Base-by-base conservation (phyloP, 2,329 filamentous ascomycete genomes). In the Talaromyces funiculosus region DNA sequence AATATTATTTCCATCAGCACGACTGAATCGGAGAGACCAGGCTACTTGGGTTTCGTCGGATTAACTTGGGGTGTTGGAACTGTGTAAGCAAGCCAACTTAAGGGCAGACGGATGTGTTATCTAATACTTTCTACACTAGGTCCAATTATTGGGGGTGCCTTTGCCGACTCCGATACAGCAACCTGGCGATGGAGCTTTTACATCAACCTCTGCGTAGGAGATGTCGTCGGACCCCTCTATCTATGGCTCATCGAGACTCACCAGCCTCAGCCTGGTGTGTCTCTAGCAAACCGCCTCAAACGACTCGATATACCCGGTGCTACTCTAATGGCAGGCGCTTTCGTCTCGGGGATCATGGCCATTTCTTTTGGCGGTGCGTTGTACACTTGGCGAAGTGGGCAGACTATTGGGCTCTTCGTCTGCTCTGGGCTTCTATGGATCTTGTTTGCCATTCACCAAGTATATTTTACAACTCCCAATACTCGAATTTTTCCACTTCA, bases 331-430 rank as follows among this genome's bases (percentile, higher is more conserved):
- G 37, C n/a, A 38, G 37, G 37, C 37, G 37, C 38, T 42, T 42
- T 76, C 45, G 65, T 74, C 2, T 68, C 68, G 9, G 64, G 80
- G 45, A 70, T 80, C 24, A 74, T 85, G 68, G 80, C 75, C 10
- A 75, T 84, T 61, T 74, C 73, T 57, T 81, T 83, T 53, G 82
- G 80, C 5, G 82, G 82, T 2, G 68, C 69, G 0, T 33, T 76
- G 7, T 85, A 78, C 58, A 64, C 72, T 0, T 86, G 82, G 82
- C 67, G 71, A 43, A 74, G 71, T 6, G 72, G 72, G 0, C 67
- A 73, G 0, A 73, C 76, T 14, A 81, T 85, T 54, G 74, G 73
- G 1, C 71, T 80, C 7, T 83, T 81, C 64, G 71, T 80, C n/a
- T 67, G 80, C 1, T 79, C 78, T 18, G 80, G 71, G 1, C 70